phyloP scores from a whole-genome alignment of 2,329 filamentous ascomycete genomes.

The Pseudogymnoascus sp. region DNA sequence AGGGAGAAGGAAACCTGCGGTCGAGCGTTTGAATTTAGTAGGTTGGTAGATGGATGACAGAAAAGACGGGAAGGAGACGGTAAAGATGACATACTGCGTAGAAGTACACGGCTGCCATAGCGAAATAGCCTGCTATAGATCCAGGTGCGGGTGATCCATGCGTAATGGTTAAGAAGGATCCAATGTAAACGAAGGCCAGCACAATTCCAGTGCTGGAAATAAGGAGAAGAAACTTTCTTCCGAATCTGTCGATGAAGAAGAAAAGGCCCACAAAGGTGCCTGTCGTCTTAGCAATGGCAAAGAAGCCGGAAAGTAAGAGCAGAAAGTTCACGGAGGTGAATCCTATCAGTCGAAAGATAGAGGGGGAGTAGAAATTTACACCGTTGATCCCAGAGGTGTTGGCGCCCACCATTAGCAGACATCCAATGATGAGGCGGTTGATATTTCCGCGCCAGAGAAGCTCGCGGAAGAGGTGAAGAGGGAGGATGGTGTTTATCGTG shows the following conservation, averaged over 20 bases:
- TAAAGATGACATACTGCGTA: slow-evolving; percentile 18
- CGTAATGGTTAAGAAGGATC: slow-evolving; percentile 20
- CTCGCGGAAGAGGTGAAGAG: slow-evolving; percentile 13
- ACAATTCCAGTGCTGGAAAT: slow-evolving; percentile 11
- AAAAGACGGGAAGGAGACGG: not conserved
- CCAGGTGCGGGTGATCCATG: slow-evolving; percentile 12
- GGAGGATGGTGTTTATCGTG: not conserved
- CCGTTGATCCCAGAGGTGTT: slow-evolving; percentile 23
- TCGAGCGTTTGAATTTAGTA: not conserved
- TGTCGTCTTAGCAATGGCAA: not conserved
- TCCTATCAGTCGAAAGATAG: slow-evolving; percentile 21
- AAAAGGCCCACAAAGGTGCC: not conserved
- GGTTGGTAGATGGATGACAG: not conserved
- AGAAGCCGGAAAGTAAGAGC: slow-evolving; percentile 20
- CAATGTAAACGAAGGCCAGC: slow-evolving; percentile 23
- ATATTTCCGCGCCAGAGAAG: slow-evolving; percentile 21
- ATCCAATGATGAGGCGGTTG: slow-evolving; percentile 18
- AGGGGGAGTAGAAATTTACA: slow-evolving; percentile 24
- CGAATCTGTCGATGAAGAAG: slow-evolving; percentile 6
- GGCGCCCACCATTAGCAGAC: slow-evolving; percentile 22
- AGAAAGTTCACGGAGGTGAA: slow-evolving; percentile 20
- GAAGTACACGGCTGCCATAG: slow-evolving; percentile 21
- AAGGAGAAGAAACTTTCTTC: slow-evolving; percentile 7
- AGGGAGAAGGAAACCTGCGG: slow-evolving; percentile 23
- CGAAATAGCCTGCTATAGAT: slow-evolving; percentile 18